Conservation (phyloP, 345 rosid genomes). For the Adansonia digitata region DNA sequence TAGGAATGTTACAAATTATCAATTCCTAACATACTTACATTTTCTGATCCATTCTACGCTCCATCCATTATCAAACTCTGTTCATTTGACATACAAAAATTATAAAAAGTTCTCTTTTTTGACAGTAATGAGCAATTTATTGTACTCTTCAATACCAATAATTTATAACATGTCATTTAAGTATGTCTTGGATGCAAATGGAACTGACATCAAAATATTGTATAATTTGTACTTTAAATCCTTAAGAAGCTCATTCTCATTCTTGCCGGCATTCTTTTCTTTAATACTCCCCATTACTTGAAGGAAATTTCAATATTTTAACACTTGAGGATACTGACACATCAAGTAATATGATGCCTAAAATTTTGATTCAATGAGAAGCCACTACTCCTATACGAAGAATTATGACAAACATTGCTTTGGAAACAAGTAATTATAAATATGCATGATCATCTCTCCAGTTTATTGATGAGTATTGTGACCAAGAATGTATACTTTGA, state of each 20-base stretch:
- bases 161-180: no score
- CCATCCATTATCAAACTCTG: background rate
- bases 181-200: no score
- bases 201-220: no score
- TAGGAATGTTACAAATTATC: background rate
- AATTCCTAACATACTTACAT: background rate
- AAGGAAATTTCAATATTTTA: background rate
- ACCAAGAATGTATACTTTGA: constrained; percentile 53
- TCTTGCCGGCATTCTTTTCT: no score
- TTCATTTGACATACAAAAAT: background rate
- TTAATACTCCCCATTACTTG: background rate
- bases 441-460: constrained; percentile 1
- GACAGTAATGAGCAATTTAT: no score
- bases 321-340: background rate
- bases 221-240: no score
- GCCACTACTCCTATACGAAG: background rate
- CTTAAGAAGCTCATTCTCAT: no score
- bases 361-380: background rate
- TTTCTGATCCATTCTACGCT: background rate
- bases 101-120: no score
- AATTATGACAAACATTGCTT: no score
- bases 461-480: constrained; percentile 15
- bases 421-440: background rate
- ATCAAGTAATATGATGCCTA: background rate
- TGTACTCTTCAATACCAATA: background rate